Base-by-base conservation (phyloP, 2,329 filamentous ascomycete species). In the Fusarium musae region DNA sequence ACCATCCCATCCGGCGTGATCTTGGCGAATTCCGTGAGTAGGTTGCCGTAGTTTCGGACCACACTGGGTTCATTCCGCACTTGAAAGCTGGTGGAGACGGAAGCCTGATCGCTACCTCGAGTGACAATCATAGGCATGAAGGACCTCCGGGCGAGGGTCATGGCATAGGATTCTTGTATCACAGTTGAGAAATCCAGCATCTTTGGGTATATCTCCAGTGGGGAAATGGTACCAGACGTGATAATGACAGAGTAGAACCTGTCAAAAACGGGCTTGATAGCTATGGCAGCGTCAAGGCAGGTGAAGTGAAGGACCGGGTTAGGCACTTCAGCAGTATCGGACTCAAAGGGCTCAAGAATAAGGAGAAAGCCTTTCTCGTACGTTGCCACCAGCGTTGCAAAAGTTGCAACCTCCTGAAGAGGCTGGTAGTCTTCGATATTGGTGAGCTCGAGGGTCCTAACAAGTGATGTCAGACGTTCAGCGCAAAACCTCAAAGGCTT, bases 61-160 rank as follows among this genome's bases (percentile, higher is more conserved):
- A 98, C 96, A 70, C 93, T 94, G 1, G 95, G 95, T 78, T 99
- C 97, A 79, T 97, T 98, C 73, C 96, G 92, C 75, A 97, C 95
- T 78, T 97, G 93, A 81, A 99, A 99, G 71, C 94, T 93, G 2
- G 95, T 98, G 1, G 95, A 97, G 16, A 99, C 93, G 28, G 95
- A 91, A 28, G 94, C 93, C 82, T 99, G 96, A 80, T 99, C 96
- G 74, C 93, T 97, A 57, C 96, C 96, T 65, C 96, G 90, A 2
- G 96, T 98, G 39, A 99, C 95, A 73, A 99, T 96, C 94, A 99
- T 97, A 3, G 96, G 96, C 71, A 99, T 85, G 84, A 99, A 99
- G n/a, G 96, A 97, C 63, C 93, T 90, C 47, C 97, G 90, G 4
- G 96, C 96, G 10, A 99, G 88, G 1, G 96, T 98, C 95, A 99